phyloP scores from a whole-genome alignment of 2,329 filamentous ascomycete genomes.

The Sclerotinia glacialis region DNA sequence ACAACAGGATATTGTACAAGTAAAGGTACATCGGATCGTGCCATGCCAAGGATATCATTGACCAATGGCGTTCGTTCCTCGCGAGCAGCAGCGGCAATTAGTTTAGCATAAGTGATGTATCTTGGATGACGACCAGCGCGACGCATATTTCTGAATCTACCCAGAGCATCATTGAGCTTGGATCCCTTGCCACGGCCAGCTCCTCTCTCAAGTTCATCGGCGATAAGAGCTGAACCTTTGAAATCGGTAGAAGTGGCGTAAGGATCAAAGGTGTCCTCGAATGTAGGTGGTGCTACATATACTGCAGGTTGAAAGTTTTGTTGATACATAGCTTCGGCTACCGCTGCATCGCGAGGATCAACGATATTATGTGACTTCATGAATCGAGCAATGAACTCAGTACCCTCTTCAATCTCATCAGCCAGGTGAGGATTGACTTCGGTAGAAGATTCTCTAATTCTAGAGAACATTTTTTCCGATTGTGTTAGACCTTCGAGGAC shows the following conservation, averaged over 20 bases:
- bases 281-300: conserved; percentile 56
- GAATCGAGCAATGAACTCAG: conserved; percentile 63
- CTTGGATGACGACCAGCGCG: conserved; percentile 86
- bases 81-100: conserved; percentile 86
- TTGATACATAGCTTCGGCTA: conserved; percentile 48
- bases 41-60: conserved; percentile 85
- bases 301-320: conserved; percentile 51
- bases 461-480: conserved; percentile 81
- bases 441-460: conserved; percentile 64
- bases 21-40: conserved; percentile 82
- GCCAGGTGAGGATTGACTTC: conserved; percentile 54
- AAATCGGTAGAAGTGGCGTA: conserved; percentile 89
- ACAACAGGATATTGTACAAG: conserved; percentile 81
- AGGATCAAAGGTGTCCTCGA: conserved; percentile 84
- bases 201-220: conserved; percentile 80
- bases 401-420: conserved; percentile 84
- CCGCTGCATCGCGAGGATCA: conserved; percentile 52
- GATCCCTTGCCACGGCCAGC: conserved; percentile 61
- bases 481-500: conserved; percentile 77
- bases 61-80: conserved; percentile 78
- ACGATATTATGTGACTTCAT: conserved; percentile 55
- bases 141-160: conserved; percentile 88
- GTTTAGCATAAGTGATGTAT: conserved; percentile 95
- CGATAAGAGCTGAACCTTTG: conserved; percentile 87
- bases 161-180: conserved; percentile 75